Evolutionary conservation across 2,329 filamentous ascomycete species (phyloP).

Genomic region (Chrysosporium queenslandicum): DNA sequence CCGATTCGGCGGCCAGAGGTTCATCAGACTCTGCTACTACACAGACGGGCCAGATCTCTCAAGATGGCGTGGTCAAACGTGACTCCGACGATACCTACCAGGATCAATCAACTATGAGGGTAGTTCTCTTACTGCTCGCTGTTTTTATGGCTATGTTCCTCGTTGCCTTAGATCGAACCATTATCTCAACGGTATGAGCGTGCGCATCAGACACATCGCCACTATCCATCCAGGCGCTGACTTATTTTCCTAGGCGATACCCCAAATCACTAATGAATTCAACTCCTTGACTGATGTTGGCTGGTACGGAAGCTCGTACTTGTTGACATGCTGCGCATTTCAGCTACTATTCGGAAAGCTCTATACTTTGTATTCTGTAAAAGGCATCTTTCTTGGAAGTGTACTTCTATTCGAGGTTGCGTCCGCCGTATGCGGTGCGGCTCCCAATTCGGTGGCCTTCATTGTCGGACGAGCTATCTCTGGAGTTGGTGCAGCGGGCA

Average conservation of each 20-base stretch:
- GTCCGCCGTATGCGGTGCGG: slow-evolving; percentile 31
- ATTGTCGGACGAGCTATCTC: slow-evolving; percentile 34
- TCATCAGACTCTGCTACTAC: no score
- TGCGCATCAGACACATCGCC: no score
- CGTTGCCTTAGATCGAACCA: slow-evolving; percentile 9
- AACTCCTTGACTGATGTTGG: not conserved
- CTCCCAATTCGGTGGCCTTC: slow-evolving; percentile 30
- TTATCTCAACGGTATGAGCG: slow-evolving; percentile 13
- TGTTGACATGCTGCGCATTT: not conserved
- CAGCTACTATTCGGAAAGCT: not conserved
- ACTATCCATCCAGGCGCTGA: no score
- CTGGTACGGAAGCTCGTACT: not conserved
- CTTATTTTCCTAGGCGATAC: no score
- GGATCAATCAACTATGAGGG: no score
- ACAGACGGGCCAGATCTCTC: no score
- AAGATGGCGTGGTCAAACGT: no score
- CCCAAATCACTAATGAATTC: not conserved
- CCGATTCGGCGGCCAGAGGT: no score
- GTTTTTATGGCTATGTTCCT: no score
- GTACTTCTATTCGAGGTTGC: slow-evolving; percentile 34
- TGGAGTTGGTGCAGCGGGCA: slow-evolving; percentile 29
- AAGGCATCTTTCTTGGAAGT: not conserved
- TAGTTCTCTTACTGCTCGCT: no score
- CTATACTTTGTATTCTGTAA: not conserved
- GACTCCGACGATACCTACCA: no score